phyloP scores from a whole-genome alignment of 495 filamentous ascomycete species.

The Aspergillus kassunensis region DNA sequence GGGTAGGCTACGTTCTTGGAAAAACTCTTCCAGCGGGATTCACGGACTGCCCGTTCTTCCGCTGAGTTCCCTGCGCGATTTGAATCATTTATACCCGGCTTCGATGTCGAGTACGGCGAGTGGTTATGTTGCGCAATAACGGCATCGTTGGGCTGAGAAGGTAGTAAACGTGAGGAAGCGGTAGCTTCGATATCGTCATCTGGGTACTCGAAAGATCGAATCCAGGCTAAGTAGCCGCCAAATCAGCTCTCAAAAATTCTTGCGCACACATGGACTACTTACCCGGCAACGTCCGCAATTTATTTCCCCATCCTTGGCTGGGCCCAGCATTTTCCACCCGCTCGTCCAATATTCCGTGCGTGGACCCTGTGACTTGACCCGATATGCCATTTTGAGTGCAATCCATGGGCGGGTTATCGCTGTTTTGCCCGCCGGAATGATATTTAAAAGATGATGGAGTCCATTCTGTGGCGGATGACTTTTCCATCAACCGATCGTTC shows the following conservation, averaged over 20 bases:
- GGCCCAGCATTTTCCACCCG: conserved; percentile 13
- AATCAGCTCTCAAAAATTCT: conserved; percentile 8
- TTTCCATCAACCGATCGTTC: conserved; percentile 19
- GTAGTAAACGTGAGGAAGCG: conserved; percentile 34
- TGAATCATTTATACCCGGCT: conserved; percentile 14
- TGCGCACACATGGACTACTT: conserved; percentile 1
- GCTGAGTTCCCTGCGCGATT: conserved; percentile 14
- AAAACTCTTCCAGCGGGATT: conserved; percentile 61
- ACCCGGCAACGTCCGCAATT: conserved; percentile 33
- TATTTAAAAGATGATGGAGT: conserved; percentile 9
- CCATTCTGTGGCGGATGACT: conserved; percentile 17
- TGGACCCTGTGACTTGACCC: conserved; percentile 18
- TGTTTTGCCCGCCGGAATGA: conserved; percentile 13
- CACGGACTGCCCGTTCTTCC: conserved; percentile 23
- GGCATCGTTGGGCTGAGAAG: conserved; percentile 46
- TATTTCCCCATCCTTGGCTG: conserved; percentile 11
- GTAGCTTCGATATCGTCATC: conserved; percentile 29
- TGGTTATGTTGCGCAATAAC: conserved; percentile 59
- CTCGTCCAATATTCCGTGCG: conserved; percentile 20
- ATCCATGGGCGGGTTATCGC: conserved; percentile 23
- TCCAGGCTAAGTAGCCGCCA: conserved; percentile 30
- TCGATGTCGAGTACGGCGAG: conserved; percentile 41
- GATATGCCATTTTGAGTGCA: conserved; percentile 19
- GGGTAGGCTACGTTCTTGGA: conserved; percentile 53
- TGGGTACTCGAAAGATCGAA: conserved; percentile 31